Conservation (phyloP, 768 basidiomycete species). For the Boletus sensibilis region DNA sequence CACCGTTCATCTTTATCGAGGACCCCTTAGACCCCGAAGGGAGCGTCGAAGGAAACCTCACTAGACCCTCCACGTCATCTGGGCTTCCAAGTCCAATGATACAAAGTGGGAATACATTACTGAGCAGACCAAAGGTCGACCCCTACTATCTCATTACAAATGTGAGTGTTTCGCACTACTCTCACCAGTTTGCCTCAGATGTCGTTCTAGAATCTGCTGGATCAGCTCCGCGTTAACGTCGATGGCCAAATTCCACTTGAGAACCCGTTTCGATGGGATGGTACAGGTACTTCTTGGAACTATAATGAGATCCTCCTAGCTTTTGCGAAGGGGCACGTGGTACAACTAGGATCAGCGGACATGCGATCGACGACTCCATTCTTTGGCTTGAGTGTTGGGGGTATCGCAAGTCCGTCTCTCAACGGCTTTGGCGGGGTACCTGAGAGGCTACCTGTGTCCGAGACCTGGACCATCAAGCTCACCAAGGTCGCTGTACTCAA, state of each 20-base stretch:
- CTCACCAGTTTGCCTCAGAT: conserved; percentile 7
- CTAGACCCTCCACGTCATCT: conserved; percentile 40
- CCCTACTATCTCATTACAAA: conserved; percentile 88
- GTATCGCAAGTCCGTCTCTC: conserved; percentile 32
- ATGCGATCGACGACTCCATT: conserved; percentile 41
- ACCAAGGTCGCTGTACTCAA: conserved; percentile 79
- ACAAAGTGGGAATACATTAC: conserved; percentile 37
- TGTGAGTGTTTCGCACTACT: conserved; percentile 41
- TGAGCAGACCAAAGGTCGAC: conserved; percentile 74
- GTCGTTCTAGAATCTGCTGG: conserved; percentile 55
- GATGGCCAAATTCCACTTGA: conserved; percentile 53
- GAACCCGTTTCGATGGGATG: conserved; percentile 68
- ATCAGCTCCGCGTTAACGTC: conserved; percentile 67
- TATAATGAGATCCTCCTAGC: conserved; percentile 61
- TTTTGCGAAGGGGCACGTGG: conserved; percentile 57
- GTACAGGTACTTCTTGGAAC: conserved; percentile 64
- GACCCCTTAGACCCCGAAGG: conserved; percentile 75
- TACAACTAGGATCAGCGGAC: conserved; percentile 54
- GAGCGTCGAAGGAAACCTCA: conserved; percentile 38
- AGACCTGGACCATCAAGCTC: conserved; percentile 57
- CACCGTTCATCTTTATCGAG: conserved; percentile 95
- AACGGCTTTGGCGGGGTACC: conserved; percentile 27
- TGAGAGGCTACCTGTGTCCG: conserved; percentile 28
- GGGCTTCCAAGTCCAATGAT: conserved; percentile 31
- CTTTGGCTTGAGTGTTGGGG: conserved; percentile 41